Conservation (phyloP, 495 filamentous ascomycete species). For the Penicillium mononematosum region DNA sequence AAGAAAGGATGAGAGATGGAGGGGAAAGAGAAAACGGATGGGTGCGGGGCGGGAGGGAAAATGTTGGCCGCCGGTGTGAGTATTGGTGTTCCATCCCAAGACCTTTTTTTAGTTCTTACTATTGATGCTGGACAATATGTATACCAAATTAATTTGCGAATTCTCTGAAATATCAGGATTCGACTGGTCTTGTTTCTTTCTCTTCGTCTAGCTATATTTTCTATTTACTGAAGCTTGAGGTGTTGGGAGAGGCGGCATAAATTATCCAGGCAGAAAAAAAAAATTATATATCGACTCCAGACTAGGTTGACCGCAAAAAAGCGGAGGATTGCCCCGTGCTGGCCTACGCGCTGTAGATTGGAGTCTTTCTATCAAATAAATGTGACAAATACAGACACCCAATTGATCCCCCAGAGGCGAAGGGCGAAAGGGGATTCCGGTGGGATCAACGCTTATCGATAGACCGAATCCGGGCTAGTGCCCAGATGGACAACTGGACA, state of each 20-base stretch:
- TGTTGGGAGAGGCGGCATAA: constrained; percentile 18
- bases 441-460: constrained; percentile 33
- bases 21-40: constrained; percentile 30
- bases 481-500: neutral
- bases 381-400: constrained; percentile 32
- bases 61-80: constrained; percentile 38
- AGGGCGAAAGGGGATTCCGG: constrained; percentile 26
- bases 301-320: constrained; percentile 11
- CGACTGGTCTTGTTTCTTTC: neutral
- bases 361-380: constrained; percentile 26
- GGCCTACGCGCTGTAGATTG: constrained; percentile 29
- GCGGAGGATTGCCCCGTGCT: constrained; percentile 24
- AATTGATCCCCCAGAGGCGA: constrained; percentile 21
- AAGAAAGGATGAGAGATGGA: constrained; percentile 18
- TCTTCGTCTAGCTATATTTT: neutral
- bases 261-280: constrained; percentile 11
- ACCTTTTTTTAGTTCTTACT: constrained; percentile 3
- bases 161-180: neutral
- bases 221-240: neutral
- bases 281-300: constrained; percentile 12
- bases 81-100: constrained; percentile 10
- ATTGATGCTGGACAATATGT: neutral
- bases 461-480: constrained; percentile 5
- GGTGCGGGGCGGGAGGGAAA: constrained; percentile 38
- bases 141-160: neutral